A percentile compares a stretch with the other conserved stretches of the same genome.
Conservation (phyloP, 139 green algal genomes). For the Micractinium conductrix region DNA sequence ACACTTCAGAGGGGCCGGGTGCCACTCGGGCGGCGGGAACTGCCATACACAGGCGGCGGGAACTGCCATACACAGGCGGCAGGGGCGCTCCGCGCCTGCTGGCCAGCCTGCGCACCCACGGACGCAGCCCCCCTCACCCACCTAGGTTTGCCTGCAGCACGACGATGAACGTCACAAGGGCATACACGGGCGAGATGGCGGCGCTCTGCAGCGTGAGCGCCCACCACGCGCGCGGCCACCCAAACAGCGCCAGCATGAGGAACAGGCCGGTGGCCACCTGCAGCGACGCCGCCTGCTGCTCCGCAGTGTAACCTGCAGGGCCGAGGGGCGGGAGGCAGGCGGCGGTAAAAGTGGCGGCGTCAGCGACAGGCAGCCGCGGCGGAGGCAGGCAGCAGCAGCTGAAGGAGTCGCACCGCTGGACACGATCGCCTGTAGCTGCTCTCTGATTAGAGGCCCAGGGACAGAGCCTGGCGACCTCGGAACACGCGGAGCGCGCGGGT, state of each 20-base stretch:
- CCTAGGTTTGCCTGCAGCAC: constrained; percentile 45
- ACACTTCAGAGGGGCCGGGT: too few species aligned
- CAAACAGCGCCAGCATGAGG: constrained; percentile 20
- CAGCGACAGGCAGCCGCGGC: not conserved
- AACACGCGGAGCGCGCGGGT: too few species aligned
- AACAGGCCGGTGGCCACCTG: constrained; percentile 11
- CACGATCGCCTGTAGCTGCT: not conserved
- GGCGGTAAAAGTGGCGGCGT: too few species aligned
- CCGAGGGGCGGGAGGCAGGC: too few species aligned
- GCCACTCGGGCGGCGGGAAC: not conserved
- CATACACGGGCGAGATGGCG: constrained; percentile 32
- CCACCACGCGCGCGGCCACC: constrained; percentile 8
- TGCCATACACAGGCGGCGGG: not conserved
- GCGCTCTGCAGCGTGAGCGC: constrained; percentile 18
- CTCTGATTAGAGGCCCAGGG: not conserved
- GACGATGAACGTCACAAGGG: constrained; percentile 30
- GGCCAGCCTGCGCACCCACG: too few species aligned
- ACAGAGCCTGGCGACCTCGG: too few species aligned
- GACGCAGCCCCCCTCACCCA: not conserved
- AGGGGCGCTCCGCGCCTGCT: too few species aligned
- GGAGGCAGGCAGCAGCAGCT: not conserved
- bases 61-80: not conserved
- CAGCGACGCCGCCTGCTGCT: constrained; percentile 9
- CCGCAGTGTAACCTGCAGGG: constrained; percentile 26
- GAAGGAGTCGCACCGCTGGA: not conserved